Evolutionary conservation across 805 yeast species (phyloP), one percentile per base, ranked within the genome.

Genomic region (Candida vaughaniae): DNA sequence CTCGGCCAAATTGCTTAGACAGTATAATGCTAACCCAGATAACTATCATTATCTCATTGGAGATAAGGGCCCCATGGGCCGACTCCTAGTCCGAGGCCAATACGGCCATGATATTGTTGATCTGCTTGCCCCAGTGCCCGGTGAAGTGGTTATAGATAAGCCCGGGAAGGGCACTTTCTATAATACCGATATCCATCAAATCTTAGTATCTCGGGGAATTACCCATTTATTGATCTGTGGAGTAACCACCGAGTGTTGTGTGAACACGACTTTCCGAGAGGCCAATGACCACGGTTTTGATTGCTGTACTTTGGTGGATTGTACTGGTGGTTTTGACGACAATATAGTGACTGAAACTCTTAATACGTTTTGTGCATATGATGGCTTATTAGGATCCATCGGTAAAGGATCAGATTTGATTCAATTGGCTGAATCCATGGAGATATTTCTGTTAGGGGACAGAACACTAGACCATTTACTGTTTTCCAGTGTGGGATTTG

Each of bases 321-420:
- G 45, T 28, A 42, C 42, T 9, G 22, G 30, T 18, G 42, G 45
- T 16, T 42, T 41, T 16, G 35, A 35, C 29, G 23, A 16, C 2
- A 22, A 19, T 5, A 42, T 42, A 16, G 39, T 38, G 8, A 22
- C 16, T 9, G 35, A 35, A 16, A 25, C 39, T 3, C n/a, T 41
- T 9, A 35, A 38, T 22, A 42, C 33, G 15, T 42, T 42, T 31
- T 35, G 30, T 25, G 42, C 45, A 9, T 38, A 42, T 23, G 45
- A 38, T 29, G 45, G 42, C 2, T 30, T 42, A 10, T 62, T 0
- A 61, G 71, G 14, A 35, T 64, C 14, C 55, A 54, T 46, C 60
- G 60, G 35, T 3, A n/a, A 11, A 7, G 33, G 41, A 5, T 4
- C 9, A 10, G 39, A 41, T 6, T 41, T 41, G 35, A 29, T 25